Base-by-base conservation (phyloP, 2,329 filamentous ascomycete species). In the Diaporthe destruens region DNA sequence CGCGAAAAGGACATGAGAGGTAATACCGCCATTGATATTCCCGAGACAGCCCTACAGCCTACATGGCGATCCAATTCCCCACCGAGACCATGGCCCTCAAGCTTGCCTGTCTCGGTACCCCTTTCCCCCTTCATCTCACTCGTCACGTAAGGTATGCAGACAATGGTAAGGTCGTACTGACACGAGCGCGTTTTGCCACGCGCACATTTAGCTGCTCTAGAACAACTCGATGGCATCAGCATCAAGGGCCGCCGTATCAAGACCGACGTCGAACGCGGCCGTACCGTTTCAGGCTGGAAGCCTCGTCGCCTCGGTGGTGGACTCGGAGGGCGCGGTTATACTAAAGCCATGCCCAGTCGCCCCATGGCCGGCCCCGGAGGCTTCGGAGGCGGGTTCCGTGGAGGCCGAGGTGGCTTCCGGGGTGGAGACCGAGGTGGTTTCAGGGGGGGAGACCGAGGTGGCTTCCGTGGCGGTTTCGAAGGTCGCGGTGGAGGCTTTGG, bases 1-100 rank as follows among this genome's bases (percentile, higher is more conserved):
- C 92, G 94, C 82, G 96, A 98, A 85, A 95, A 96, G 84, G 96
- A 98, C 82, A 98, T 98, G 95, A 97, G 97, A 94, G 95, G 95
- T 98, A 97, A 90, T 85, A 84, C 83, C 81, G 80, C 81, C 82
- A 84, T 81, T 82, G 78, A 80, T 82, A 81, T 80, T 73, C 76
- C 79, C 78, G 83, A 81, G 82, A 77, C 79, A 74, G 63, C 79
- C 82, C 81, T 85, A 82, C 82, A 76, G 83, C 81, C 82, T 82
- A 81, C 80, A 81, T 79, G 71, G 73, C 73, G 42, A 70, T 36
- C 67, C 53, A 47, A 61, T 77, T 80, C 79, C 81, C 80, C 74
- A 73, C 78, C 81, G 85, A 88, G 85, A 87, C 82, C 77, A 79
- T 78, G 86, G 87, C 86, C 85, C 86, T 88, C 87, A 88, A 85